Percentiles rank a stretch among this genome's conserved stretches.
phyloP scores from a whole-genome alignment of 176 grass and related monocot genomes.

The Ananas comosus region DNA sequence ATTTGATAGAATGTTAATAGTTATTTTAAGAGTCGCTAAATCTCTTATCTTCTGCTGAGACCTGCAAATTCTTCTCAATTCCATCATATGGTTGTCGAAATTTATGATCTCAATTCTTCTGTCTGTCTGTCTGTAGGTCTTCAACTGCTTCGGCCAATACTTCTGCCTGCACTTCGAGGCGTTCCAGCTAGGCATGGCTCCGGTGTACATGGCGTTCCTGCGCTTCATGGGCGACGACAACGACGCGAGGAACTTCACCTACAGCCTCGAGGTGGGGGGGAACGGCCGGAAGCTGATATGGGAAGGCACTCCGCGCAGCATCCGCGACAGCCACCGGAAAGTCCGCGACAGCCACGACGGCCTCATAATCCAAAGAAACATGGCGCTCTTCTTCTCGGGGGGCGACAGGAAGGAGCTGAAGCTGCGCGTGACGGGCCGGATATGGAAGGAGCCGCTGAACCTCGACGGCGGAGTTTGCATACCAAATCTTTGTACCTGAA shows the following conservation, averaged over 20 bases:
- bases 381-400: constrained; percentile 16
- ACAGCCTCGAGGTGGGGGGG: constrained; percentile 11
- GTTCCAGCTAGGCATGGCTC: constrained; percentile 13
- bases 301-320: constrained; percentile 10
- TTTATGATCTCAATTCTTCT: neutral
- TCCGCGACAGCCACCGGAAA: constrained; percentile 13
- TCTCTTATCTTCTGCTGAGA: no score
- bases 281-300: constrained; percentile 10
- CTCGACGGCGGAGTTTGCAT: constrained; percentile 15
- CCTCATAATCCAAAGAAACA: constrained; percentile 16
- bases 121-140: constrained; percentile 3
- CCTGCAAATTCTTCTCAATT: no score
- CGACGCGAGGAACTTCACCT: constrained; percentile 7
- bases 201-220: constrained; percentile 14
- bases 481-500: constrained; percentile 6
- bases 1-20: neutral
- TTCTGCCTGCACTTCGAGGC: constrained; percentile 20
- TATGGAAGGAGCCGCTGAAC: constrained; percentile 13
- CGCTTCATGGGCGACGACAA: constrained; percentile 17
- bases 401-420: constrained; percentile 15
- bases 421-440: constrained; percentile 7
- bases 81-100: neutral
- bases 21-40: neutral
- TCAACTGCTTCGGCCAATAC: constrained; percentile 12
- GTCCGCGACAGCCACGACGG: constrained; percentile 15